Conservation (phyloP, 345 rosid genomes). For the Eucalyptus curtisii region DNA sequence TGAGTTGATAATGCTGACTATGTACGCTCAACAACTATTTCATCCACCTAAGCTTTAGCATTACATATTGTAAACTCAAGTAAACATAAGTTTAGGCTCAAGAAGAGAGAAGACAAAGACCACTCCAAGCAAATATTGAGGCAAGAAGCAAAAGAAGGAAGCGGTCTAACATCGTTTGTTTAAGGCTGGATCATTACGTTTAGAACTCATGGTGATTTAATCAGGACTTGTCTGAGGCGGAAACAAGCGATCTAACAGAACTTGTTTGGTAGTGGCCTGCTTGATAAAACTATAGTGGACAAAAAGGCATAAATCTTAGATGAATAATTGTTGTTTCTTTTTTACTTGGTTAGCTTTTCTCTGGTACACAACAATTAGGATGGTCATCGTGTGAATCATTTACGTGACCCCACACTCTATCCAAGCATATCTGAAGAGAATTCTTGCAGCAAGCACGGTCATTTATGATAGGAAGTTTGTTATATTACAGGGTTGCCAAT, state of each 20-base stretch:
- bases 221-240: neutral
- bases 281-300: neutral
- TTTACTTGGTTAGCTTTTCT: neutral
- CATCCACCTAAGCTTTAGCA: neutral
- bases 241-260: neutral
- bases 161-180: conserved; percentile 17
- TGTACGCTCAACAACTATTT: neutral
- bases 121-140: neutral
- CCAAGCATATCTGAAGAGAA: neutral
- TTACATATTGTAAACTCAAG: neutral
- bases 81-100: neutral
- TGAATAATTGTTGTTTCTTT: neutral
- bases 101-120: neutral
- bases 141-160: neutral
- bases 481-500: neutral
- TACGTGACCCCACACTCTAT: neutral
- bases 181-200: conserved; percentile 33
- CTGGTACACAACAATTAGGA: neutral
- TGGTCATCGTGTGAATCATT: neutral
- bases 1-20: neutral
- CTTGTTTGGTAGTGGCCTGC: neutral
- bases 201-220: neutral
- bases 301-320: neutral
- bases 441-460: neutral
- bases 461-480: neutral